Conservation (phyloP, 495 filamentous ascomycete genomes). For the Penicillium roqueforti region DNA sequence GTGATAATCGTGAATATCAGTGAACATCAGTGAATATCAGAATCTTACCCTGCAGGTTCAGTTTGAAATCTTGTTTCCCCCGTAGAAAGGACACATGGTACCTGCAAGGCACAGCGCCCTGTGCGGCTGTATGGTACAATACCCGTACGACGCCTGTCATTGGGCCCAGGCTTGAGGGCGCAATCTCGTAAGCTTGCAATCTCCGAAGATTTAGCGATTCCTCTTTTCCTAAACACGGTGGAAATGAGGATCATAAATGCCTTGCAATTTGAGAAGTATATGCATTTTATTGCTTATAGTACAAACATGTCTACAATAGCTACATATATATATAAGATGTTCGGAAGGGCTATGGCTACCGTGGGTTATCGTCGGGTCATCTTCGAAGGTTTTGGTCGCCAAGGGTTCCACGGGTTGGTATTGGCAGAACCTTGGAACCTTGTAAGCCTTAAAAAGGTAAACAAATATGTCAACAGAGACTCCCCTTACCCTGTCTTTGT, state of each 20-base stretch:
- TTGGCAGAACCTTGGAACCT: background rate
- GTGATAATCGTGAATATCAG: background rate
- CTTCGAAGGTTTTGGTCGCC: too few species aligned
- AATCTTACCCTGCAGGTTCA: background rate
- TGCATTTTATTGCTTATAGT: background rate
- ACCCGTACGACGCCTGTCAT: background rate
- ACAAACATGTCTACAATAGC: background rate
- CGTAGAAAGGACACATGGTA: slow-evolving; percentile 6
- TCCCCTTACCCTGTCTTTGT: too few species aligned
- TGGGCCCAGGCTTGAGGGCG: background rate
- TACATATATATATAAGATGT: background rate
- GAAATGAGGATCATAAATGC: background rate
- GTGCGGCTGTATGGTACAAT: background rate
- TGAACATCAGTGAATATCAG: slow-evolving; percentile 8
- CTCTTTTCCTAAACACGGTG: background rate
- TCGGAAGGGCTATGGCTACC: background rate
- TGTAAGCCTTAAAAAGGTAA: background rate
- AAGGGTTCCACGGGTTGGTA: background rate
- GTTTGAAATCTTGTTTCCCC: background rate
- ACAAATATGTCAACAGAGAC: background rate
- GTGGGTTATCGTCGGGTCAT: background rate
- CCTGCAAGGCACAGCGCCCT: background rate
- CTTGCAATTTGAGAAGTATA: background rate
- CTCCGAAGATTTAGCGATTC: background rate
- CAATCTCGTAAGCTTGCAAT: background rate